These are phyloP conservation scores for Penicillium canescens DNA, from an alignment of 495 filamentous ascomycete genomes.

Conservation along the genomic window DNA sequence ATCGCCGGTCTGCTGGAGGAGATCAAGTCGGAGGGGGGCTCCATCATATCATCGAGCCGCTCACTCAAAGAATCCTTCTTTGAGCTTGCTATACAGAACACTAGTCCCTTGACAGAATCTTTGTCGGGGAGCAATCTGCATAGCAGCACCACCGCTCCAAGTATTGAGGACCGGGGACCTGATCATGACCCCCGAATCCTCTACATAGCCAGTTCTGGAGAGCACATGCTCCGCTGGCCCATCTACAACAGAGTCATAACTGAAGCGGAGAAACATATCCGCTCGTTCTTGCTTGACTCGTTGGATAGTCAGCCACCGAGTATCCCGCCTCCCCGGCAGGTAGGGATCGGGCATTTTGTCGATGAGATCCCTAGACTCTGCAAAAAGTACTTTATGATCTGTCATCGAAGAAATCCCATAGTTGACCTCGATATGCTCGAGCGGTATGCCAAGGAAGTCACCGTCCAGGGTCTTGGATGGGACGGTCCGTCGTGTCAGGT, in stretches of 20 bases:
- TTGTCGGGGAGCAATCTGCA: conserved; percentile 11
- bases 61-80: conserved; percentile 20
- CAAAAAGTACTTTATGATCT: conserved; percentile 17
- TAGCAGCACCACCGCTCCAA: conserved; percentile 4
- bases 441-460: conserved; percentile 26
- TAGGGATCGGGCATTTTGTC: conserved; percentile 13
- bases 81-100: conserved; percentile 13
- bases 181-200: conserved; percentile 25
- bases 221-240: conserved; percentile 31
- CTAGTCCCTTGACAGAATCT: conserved; percentile 15
- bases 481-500: conserved; percentile 30
- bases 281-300: conserved; percentile 28
- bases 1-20: conserved; percentile 26
- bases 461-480: conserved; percentile 26
- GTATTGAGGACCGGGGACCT: conserved; percentile 15
- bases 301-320: conserved; percentile 12
- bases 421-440: conserved; percentile 21
- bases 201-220: conserved; percentile 25
- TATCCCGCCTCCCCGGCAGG: conserved; percentile 11
- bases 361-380: conserved; percentile 22
- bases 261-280: conserved; percentile 23
- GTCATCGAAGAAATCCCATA: conserved; percentile 24
- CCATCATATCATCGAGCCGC: conserved; percentile 15
- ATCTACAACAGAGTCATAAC: conserved; percentile 23
- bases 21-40: conserved; percentile 19